These are phyloP conservation scores for Drechslerella dactyloides DNA, from an alignment of 2,329 filamentous ascomycete genomes.

Conservation along the genomic window DNA sequence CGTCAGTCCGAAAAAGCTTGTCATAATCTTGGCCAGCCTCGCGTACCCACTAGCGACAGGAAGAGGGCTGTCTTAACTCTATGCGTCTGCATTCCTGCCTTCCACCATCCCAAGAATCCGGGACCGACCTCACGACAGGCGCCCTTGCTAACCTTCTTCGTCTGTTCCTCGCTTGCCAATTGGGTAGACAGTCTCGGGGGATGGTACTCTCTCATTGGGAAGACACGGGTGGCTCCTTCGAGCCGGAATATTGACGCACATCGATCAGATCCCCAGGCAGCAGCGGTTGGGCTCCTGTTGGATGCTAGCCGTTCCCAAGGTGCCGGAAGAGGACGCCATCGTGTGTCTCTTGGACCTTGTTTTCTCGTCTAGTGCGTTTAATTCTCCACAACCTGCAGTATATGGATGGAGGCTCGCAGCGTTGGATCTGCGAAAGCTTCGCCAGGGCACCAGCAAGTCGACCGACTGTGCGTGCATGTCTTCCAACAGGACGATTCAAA, in stretches of 20 bases:
- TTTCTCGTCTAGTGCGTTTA: not conserved
- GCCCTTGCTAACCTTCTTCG: too few species aligned
- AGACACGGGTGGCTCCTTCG: too few species aligned
- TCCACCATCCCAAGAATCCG: not conserved
- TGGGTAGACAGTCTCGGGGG: too few species aligned
- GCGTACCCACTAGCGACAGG: not conserved
- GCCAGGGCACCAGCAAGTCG: too few species aligned
- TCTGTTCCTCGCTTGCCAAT: too few species aligned
- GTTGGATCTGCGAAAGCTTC: too few species aligned
- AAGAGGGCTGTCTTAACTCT: not conserved
- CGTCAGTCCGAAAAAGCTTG: constrained; percentile 2
- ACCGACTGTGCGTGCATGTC: too few species aligned
- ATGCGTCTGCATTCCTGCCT: not conserved
- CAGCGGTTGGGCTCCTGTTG: constrained; percentile 1
- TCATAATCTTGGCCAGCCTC: not conserved
- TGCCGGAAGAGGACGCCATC: not conserved
- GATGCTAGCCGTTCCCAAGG: not conserved
- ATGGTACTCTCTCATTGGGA: too few species aligned
- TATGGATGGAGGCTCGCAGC: too few species aligned
- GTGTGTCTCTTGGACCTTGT: not conserved
- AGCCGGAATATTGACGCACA: not conserved
- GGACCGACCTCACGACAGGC: not conserved
- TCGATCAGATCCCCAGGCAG: not conserved
- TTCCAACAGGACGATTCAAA: too few species aligned
- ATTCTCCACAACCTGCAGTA: not conserved